Evolutionary conservation across 805 yeast genomes (phyloP).

Genomic region (Barnettozyma siamensis): DNA sequence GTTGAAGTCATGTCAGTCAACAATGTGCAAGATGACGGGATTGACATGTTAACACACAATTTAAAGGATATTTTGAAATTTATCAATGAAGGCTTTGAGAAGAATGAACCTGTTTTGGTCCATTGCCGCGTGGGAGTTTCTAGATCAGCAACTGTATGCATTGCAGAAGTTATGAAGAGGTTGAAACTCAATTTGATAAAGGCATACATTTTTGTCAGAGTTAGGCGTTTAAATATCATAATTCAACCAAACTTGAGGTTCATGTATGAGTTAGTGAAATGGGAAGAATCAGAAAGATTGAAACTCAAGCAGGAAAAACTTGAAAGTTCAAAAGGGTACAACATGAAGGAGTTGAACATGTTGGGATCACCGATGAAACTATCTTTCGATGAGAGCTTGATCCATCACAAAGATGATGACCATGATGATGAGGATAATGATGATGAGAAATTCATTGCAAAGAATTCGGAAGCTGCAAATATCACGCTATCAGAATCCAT

Average conservation of each 20-base stretch:
- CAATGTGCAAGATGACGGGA: slow-evolving; percentile 86
- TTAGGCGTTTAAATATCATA: slow-evolving; percentile 81
- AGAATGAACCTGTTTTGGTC: slow-evolving; percentile 54
- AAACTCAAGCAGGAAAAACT: slow-evolving; percentile 1
- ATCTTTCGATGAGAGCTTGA: neutral
- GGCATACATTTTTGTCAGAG: slow-evolving; percentile 87
- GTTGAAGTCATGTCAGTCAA: slow-evolving; percentile 47
- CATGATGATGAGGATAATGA: slow-evolving; percentile 5
- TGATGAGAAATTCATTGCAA: neutral
- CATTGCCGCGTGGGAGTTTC: slow-evolving; percentile 97
- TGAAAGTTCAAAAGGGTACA: neutral
- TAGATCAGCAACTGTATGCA: slow-evolving; percentile 90
- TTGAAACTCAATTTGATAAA: slow-evolving; percentile 59
- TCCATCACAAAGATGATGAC: neutral
- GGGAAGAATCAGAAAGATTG: slow-evolving; percentile 38
- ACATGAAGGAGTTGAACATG: neutral
- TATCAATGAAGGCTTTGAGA: slow-evolving; percentile 47
- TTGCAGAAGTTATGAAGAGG: slow-evolving; percentile 89
- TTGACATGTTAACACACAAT: slow-evolving; percentile 62
- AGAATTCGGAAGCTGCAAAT: neutral
- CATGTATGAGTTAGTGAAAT: slow-evolving; percentile 82
- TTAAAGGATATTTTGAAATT: slow-evolving; percentile 60
- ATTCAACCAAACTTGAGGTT: slow-evolving; percentile 91
- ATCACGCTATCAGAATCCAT: slow-evolving; percentile 10
- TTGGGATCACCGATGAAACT: slow-evolving; percentile 7